Evolutionary conservation across 345 rosid genomes (phyloP), one percentile per base, ranked within the genome.

Genomic region (Microthlaspi erraticum): DNA sequence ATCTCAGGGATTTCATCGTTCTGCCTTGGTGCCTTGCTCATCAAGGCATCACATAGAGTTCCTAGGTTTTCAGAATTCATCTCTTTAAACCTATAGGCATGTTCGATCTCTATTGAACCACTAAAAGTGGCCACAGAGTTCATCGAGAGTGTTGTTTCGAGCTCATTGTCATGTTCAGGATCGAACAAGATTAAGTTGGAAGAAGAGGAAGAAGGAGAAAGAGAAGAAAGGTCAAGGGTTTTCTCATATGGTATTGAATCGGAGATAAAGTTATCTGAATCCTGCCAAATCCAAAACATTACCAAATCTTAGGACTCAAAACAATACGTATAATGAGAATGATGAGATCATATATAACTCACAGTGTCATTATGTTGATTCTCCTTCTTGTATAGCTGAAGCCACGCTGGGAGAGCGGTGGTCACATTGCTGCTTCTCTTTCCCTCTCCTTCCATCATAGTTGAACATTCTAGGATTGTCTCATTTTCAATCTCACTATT

Each of bases 321-420:
- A 64, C 13, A 5, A 7, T 53, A 63, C 18, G 13, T 9, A 31
- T 19, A 20, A 5, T 63, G 53, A 26, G 23, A 61, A 52, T 29
- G 44, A 18, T 37, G 50, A 45, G 65, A 34, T 33, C 54, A 33
- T 52, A n/a, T 14, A 37, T 16, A 16, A 55, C 77, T 73, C 48
- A 73, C 77, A 46, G 33, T 38, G 18, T 41, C 64, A 58, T 50
- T 71, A 68, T 60, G 68, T 66, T 77, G 76, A 70, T 71, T 77
- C 65, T 84, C 81, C 71, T 89, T 81, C 80, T 81, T 86, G 84
- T 73, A 83, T 55, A 71, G 69, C 70, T 81, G 88, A 57, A 90
- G 88, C 98, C 98, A 92, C 19, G 84, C 67, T 33, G 98, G 98
- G 51, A 92, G 86, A 56, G 72, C 70, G 45, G 72, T 75, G 2